Base-by-base conservation (phyloP, 1,284 basidiomycete species). In the Marasmius sp. region DNA sequence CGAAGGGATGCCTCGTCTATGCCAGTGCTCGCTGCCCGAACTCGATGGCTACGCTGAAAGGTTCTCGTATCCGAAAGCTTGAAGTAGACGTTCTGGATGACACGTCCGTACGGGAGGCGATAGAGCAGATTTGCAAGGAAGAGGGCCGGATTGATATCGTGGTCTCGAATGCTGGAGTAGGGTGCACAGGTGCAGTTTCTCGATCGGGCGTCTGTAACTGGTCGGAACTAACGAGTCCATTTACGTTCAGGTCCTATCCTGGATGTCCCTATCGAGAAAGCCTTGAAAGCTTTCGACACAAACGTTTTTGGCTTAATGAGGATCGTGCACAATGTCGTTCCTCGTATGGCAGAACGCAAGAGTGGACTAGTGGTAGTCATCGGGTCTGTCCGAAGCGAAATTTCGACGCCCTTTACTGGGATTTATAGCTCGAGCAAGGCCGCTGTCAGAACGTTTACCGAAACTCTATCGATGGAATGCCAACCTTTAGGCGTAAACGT, bases 391-490 rank as follows among this genome's bases (percentile, higher is more conserved):
- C 50, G 61, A 5, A 64, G 66, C 18, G 65, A 69, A 51, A 54
- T 69, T 45, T 57, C 64, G 1, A 66, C 66, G 6, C 66, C 66
- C 12, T 69, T 63, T 53, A 52, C 59, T 2, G 66, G 66, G 8
- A 59, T 69, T 37, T 69, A 69, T 53, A 62, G 61, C 10, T 61
- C 68, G 2, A 65, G 65, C 18, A 69, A 69, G 54, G 66, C 68
- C 9, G 68, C 68, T 1, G 48, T 63, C 4, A 59, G 64, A 20
- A 41, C 51, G 12, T 64, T 64, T 47, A 64, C 60, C 22, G 66
- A 69, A 56, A 66, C 65, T 0, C 55, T 69, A 14, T 59, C 65
- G 14, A 67, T 69, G 68, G 68, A 69, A 52, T 69, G 66, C 51
- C 54, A 61, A 39, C 67, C 67, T 1, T 59, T 67, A 52, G 63